Evolutionary conservation across 139 green algal genomes (phyloP), one percentile per base, ranked within the genome.

Genomic region (Haematococcus sp.): DNA sequence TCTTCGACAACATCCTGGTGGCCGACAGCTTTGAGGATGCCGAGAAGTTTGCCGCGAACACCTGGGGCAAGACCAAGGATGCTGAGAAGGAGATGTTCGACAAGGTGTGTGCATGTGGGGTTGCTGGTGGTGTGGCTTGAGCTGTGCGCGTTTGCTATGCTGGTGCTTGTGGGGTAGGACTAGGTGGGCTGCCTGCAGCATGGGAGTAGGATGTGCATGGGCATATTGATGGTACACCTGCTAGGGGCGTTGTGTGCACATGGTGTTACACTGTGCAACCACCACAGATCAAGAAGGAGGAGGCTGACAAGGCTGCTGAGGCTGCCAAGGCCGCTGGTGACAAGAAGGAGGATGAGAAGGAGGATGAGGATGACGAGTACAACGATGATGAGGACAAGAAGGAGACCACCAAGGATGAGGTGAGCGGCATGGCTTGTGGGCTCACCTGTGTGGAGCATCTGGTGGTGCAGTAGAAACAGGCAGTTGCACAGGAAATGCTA

Each of bases 1-100:
- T 97, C 81, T 97, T 97, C 68, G 92, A 97, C 79, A 97, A 97
- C 89, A 94, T 97, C 76, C 76, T 97, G 0, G 84, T 97, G 20
- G 88, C 88, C 20, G 89, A 97, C 44, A 77, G 87, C 70, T 76
- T 88, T 22, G 86, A 89, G 32, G 84, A 85, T 30, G 92, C 92
- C 20, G 81, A 88, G 77, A 81, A 84, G 63, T 91, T 97, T 61
- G 87, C 81, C 20, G 77, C 94, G 54, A 83, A 93, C 31, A 96
- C 91, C 15, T 97, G 86, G 86, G 88, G 67, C 65, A 85, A 84
- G 68, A 86, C 13, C 68, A 94, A 94, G 82, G 89, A 93, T 20
- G 85, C 58, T 1, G 90, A 95, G 88, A 91, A 92, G 82, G 84
- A 55, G 23, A 74, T 80, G 60, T 79, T 84, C 20, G 88, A 92